Base-by-base conservation (phyloP, 805 yeast genomes). In the Zygosaccharomyces bailii region DNA sequence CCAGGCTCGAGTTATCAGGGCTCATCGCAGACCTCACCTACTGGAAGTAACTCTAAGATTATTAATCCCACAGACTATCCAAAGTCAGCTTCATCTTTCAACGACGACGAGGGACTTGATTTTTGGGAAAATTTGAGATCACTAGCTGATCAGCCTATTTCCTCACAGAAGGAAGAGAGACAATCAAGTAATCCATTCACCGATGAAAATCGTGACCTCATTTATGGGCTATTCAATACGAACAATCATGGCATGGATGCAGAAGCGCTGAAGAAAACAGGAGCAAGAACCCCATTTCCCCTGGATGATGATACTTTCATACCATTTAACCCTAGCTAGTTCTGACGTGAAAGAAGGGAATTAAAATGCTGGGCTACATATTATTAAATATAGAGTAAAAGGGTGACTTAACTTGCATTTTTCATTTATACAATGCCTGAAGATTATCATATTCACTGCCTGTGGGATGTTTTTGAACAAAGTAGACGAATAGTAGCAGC, bases 81-180 rank as follows among this genome's bases (percentile, higher is more conserved):
- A 23, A 34, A 30, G 11, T 34, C 46, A 36, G 31, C 49, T 27
- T 20, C 46, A 39, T 44, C 39, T 8, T 30, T 32, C 10, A 32
- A 47, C 23, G 62, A 72, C 4, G 86, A 80, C 32, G 87, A 79
- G 46, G 87, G 78, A 17, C 53, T 76, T 25, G 88, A 82, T 58
- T 83, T 82, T 57, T 82, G 86, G 84, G 89, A 82, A 50, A 77
- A 80, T 2, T 72, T 83, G 75, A 70, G 83, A 39, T 71, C 79
- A 13, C 57, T 82, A 17, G 76, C 82, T 1, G 75, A 74, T 34
- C 58, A 40, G 19, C 51, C 57, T 7, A 34, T 24, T 19, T 16
- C 48, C 24, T 21, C 48, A 24, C 50, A 43, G 11, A 47, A 46
- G 25, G 43, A 30, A 6, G 18, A 16, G 14, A 37, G 19, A 20